Percentiles rank a stretch among this genome's conserved stretches.
These are phyloP conservation scores for Aspergillus sp. DNA, from an alignment of 2,329 filamentous ascomycete species.

Conservation along the genomic window DNA sequence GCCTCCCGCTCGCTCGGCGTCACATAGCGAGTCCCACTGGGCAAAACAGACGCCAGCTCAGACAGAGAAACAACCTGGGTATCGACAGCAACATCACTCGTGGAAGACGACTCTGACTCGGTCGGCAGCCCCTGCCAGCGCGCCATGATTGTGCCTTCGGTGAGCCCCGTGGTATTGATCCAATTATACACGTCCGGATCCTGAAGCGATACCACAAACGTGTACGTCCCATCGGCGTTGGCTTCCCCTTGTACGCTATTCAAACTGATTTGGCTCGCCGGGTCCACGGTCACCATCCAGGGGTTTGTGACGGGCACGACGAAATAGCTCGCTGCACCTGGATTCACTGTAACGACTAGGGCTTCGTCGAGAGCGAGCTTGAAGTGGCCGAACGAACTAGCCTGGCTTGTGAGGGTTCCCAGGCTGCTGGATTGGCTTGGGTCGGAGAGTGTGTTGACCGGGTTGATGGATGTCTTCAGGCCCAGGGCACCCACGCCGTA, in stretches of 20 bases:
- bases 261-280: conserved; percentile 3
- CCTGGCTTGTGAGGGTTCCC: conserved; percentile 4
- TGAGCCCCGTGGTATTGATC: conserved; percentile 1
- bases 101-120: too few relatives aligned
- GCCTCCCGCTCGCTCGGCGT: too few relatives aligned
- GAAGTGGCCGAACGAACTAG: conserved; percentile 9
- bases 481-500: conserved; percentile 3
- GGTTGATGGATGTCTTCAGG: not conserved
- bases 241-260: not conserved
- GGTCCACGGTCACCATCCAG: conserved; percentile 1
- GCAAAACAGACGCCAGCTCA: too few relatives aligned
- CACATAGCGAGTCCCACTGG: too few relatives aligned
- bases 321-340: conserved; percentile 1
- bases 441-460: conserved; percentile 1
- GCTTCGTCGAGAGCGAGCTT: not conserved
- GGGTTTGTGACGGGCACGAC: conserved; percentile 7
- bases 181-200: conserved; percentile 2
- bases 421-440: conserved; percentile 8
- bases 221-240: not conserved
- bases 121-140: not conserved
- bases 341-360: not conserved
- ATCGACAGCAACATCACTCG: too few relatives aligned
- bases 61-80: too few relatives aligned
- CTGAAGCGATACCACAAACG: not conserved
- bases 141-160: conserved; percentile 7